These are phyloP conservation scores for Blastomyces parvus DNA, from an alignment of 2,329 filamentous ascomycete species.

Conservation along the genomic window DNA sequence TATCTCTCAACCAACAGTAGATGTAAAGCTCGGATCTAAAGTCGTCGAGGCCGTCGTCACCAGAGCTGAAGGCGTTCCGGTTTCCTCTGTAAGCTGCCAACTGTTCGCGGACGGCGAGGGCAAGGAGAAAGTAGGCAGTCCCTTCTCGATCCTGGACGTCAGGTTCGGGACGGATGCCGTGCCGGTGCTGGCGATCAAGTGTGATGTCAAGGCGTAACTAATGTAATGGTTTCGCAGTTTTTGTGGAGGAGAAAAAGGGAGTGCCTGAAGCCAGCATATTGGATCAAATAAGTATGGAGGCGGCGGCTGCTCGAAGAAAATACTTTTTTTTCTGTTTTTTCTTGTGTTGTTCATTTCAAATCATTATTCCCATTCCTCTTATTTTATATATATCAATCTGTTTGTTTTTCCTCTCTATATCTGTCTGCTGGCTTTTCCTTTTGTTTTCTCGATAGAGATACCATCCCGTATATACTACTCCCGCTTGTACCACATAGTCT, in stretches of 20 bases:
- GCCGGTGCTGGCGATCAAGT: constrained; percentile 9
- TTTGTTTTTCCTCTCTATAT: not conserved
- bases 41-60: constrained; percentile 12
- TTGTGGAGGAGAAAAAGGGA: constrained; percentile 12
- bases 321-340: not conserved
- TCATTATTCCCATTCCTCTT: not conserved
- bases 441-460: not conserved
- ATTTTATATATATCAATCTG: not conserved
- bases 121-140: constrained; percentile 6
- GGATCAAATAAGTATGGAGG: not conserved
- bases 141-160: constrained; percentile 6
- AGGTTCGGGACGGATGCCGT: constrained; percentile 5
- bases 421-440: too few species aligned
- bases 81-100: constrained; percentile 8
- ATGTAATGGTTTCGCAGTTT: not conserved
- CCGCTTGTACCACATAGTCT: not conserved
- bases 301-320: not conserved
- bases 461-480: not conserved
- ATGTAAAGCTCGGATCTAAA: not conserved
- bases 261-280: not conserved
- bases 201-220: not conserved
- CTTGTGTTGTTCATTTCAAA: too few species aligned
- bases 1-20: not conserved
- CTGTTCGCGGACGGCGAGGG: constrained; percentile 11
- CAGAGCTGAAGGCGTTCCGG: not conserved